Percentiles rank a stretch among this genome's conserved stretches.
Conservation (phyloP, 1,284 basidiomycete species). For the Inonotus hispidus region DNA sequence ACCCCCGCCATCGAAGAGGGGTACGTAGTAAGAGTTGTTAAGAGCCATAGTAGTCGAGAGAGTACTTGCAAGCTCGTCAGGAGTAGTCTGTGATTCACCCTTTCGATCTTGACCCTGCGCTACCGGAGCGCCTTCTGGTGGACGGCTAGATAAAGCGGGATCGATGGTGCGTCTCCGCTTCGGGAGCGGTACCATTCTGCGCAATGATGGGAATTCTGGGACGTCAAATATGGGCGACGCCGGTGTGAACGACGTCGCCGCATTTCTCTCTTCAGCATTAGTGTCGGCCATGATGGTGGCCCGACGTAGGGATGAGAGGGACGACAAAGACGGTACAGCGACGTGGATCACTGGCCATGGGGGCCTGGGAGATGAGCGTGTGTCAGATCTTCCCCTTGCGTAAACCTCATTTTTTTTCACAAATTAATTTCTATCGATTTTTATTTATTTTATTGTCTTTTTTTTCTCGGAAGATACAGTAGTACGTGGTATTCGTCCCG, state of each 20-base stretch:
- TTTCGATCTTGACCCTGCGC: not conserved
- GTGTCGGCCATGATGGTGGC: conserved; percentile 2
- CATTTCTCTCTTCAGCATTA: not conserved
- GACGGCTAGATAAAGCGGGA: not conserved
- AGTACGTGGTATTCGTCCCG: conserved; percentile 4
- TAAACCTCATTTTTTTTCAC: not conserved
- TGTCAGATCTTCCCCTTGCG: not conserved
- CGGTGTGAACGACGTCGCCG: conserved; percentile 36
- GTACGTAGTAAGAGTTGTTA: conserved; percentile 53
- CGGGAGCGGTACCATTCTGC: conserved; percentile 60
- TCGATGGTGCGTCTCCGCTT: conserved; percentile 54
- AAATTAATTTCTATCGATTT: too few relatives aligned
- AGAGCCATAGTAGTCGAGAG: conserved; percentile 49
- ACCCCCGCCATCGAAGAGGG: conserved; percentile 44
- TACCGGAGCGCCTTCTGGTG: conserved; percentile 7
- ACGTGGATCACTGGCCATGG: not conserved
- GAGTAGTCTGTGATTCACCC: conserved; percentile 27
- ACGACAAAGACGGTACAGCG: not conserved
- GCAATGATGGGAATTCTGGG: conserved; percentile 52
- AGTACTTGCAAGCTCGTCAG: conserved; percentile 47
- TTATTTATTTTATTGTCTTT: not conserved
- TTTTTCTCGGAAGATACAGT: not conserved
- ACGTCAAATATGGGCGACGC: conserved; percentile 56
- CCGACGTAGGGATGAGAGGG: not conserved
- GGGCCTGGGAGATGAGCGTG: not conserved